Evolutionary conservation across 2,329 filamentous ascomycete species (phyloP).

Genomic region (Sphaerostilbella broomeana): DNA sequence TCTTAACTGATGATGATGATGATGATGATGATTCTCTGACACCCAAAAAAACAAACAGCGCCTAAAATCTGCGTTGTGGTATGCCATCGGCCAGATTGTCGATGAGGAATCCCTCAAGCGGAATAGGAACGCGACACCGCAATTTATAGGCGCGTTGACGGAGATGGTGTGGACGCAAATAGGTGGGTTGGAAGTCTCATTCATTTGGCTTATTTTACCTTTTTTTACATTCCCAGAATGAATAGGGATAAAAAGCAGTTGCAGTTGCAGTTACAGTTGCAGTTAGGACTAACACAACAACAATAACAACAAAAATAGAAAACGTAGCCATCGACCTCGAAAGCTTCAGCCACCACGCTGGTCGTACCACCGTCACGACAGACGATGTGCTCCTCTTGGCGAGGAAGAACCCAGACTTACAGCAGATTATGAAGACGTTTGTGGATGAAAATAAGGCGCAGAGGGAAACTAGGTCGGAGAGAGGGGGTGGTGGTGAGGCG

Average conservation of each 20-base stretch:
- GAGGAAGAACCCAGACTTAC: conserved; percentile 78
- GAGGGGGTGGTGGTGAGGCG: conserved; percentile 27
- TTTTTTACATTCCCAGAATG: not conserved
- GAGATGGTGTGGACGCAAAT: conserved; percentile 86
- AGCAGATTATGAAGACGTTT: conserved; percentile 64
- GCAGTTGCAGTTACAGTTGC: not conserved
- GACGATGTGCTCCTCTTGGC: conserved; percentile 85
- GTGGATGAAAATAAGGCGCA: conserved; percentile 54
- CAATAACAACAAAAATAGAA: no score
- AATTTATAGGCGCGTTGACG: conserved; percentile 80
- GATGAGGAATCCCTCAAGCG: conserved; percentile 63
- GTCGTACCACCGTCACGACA: conserved; percentile 69
- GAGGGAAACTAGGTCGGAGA: conserved; percentile 21
- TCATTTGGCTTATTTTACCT: no score
- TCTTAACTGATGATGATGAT: not conserved
- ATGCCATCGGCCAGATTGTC: conserved; percentile 76
- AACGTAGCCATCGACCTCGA: conserved; percentile 52
- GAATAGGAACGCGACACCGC: conserved; percentile 78
- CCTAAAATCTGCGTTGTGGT: conserved; percentile 80
- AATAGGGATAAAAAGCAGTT: not conserved
- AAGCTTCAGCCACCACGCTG: conserved; percentile 64
- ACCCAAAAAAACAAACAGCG: no score
- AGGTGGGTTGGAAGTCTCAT: no score
- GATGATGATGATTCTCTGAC: no score
- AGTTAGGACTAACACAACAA: not conserved